phyloP scores from a whole-genome alignment of 2,329 filamentous ascomycete genomes.

The Colletotrichum sp. region DNA sequence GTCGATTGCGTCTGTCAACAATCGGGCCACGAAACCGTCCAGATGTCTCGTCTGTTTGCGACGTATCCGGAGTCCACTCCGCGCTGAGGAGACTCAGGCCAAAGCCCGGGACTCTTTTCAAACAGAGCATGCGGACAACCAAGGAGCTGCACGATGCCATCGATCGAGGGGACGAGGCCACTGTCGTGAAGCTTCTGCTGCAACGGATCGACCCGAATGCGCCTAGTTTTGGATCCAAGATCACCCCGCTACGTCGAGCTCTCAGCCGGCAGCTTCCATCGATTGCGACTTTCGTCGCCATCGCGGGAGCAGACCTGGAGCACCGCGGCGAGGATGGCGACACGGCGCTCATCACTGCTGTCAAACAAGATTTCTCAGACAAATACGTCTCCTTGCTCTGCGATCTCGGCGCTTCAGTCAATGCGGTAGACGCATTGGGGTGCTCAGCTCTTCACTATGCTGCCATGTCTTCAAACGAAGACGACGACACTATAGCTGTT shows the following conservation, averaged over 20 bases:
- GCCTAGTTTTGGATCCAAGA: conserved; percentile 10
- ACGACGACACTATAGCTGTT: conserved; percentile 26
- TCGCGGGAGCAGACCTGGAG: conserved; percentile 27
- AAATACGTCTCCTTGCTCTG: conserved; percentile 26
- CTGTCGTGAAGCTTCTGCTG: conserved; percentile 25
- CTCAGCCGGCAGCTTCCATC: conserved; percentile 22
- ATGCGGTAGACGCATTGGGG: conserved; percentile 25
- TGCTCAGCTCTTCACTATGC: conserved; percentile 27
- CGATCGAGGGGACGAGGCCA: conserved; percentile 22
- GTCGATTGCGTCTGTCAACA: conserved; percentile 11
- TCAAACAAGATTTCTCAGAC: conserved; percentile 22
- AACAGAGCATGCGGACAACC: conserved; percentile 14
- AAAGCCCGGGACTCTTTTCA: conserved; percentile 6
- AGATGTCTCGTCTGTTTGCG: not conserved
- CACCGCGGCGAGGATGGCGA: conserved; percentile 17
- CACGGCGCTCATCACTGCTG: conserved; percentile 24
- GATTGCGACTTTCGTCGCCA: conserved; percentile 24
- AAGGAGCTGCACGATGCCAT: conserved; percentile 29
- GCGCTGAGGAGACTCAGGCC: conserved; percentile 15
- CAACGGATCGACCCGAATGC: conserved; percentile 25
- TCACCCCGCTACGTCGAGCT: conserved; percentile 26
- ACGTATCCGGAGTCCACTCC: conserved; percentile 1
- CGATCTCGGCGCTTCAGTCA: conserved; percentile 25
- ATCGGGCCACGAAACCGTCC: conserved; percentile 1
- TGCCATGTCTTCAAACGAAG: conserved; percentile 16